These are phyloP conservation scores for Cymbopogon citratus DNA, from an alignment of 176 grass and related monocot species.

Conservation along the genomic window DNA sequence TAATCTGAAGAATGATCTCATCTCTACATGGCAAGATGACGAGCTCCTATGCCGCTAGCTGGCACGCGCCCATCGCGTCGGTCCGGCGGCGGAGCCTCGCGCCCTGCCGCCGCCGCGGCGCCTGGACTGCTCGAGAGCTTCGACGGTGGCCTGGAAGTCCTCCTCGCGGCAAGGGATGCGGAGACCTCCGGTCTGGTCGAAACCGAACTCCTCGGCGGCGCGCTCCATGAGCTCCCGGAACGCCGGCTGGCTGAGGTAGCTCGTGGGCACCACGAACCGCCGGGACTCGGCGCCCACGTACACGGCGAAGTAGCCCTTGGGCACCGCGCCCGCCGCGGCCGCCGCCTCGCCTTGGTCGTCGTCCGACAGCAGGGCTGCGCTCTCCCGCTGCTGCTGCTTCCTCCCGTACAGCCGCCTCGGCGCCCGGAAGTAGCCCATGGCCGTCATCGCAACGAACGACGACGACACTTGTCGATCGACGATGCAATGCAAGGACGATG, in stretches of 20 bases:
- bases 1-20: neutral
- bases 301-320: constrained; percentile 57
- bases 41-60: neutral
- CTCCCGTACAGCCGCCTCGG: neutral
- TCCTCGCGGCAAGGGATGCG: constrained; percentile 49
- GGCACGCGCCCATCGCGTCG: neutral
- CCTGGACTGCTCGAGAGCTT: neutral
- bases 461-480: neutral
- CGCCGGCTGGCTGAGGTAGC: constrained; percentile 32
- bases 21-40: neutral
- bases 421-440: neutral
- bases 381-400: neutral
- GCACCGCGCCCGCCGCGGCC: constrained; percentile 6
- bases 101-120: neutral
- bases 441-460: neutral
- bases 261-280: constrained; percentile 50
- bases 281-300: constrained; percentile 47
- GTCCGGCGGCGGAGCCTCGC: neutral
- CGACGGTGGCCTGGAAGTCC: constrained; percentile 37
- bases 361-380: neutral
- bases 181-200: constrained; percentile 35
- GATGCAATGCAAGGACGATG: neutral
- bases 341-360: neutral
- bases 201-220: constrained; percentile 60
- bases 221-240: constrained; percentile 50